These are phyloP conservation scores for Termitomyces sp. DNA, from an alignment of 768 basidiomycete species.

Conservation along the genomic window DNA sequence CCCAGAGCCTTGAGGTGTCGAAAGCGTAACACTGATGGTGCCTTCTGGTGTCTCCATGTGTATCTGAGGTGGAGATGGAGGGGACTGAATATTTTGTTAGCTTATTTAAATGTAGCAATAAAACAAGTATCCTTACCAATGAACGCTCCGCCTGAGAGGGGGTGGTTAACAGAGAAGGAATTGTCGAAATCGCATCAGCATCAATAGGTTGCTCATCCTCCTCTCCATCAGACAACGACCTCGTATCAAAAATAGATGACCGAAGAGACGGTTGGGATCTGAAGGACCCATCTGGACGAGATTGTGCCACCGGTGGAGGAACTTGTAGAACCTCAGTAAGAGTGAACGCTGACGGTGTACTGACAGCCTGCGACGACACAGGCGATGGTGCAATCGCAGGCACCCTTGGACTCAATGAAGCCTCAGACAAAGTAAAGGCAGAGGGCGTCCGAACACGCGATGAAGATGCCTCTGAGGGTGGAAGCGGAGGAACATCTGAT, in stretches of 20 bases:
- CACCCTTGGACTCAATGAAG: slow-evolving; percentile 18
- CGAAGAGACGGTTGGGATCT: slow-evolving; percentile 43
- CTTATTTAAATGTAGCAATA: background rate
- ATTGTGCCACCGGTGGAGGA: slow-evolving; percentile 1
- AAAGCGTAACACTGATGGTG: slow-evolving; percentile 33
- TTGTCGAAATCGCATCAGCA: slow-evolving; percentile 37
- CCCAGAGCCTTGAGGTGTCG: slow-evolving; percentile 37
- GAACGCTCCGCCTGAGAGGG: slow-evolving; percentile 16
- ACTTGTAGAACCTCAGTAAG: background rate
- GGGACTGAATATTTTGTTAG: background rate
- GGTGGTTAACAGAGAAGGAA: slow-evolving; percentile 56
- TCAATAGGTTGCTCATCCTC: slow-evolving; percentile 20
- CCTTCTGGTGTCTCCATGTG: slow-evolving; percentile 33
- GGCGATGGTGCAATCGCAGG: slow-evolving; percentile 1
- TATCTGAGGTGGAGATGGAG: slow-evolving; percentile 15
- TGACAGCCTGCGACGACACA: background rate
- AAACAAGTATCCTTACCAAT: slow-evolving; percentile 11
- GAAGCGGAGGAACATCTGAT: slow-evolving; percentile 3
- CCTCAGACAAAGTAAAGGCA: slow-evolving; percentile 33
- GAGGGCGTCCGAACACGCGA: slow-evolving; percentile 5
- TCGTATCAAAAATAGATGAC: slow-evolving; percentile 32
- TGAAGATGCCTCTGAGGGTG: slow-evolving; percentile 6
- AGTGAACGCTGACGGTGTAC: slow-evolving; percentile 2
- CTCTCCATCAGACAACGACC: slow-evolving; percentile 24
- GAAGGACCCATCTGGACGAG: slow-evolving; percentile 26